Evolutionary conservation across 495 filamentous ascomycete species (phyloP).

Genomic region (Evansstolkia leycettana): DNA sequence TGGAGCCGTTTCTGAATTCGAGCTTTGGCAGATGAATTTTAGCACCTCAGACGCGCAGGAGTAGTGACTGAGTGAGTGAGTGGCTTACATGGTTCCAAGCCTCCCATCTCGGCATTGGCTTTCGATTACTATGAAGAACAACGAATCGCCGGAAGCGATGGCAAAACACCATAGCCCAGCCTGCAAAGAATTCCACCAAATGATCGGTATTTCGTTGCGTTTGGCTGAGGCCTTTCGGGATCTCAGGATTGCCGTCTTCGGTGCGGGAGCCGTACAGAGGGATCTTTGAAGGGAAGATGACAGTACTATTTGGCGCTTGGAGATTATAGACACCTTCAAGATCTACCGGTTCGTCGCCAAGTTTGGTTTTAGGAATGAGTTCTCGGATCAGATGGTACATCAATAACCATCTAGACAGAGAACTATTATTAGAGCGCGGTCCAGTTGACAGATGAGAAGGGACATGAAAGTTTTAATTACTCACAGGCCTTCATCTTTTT

Average conservation of each 20-base stretch:
- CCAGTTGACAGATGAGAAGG: not conserved
- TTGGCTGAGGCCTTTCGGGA: constrained; percentile 12
- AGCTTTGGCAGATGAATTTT: constrained; percentile 4
- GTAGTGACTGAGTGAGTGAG: not conserved
- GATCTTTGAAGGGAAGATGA: constrained; percentile 13
- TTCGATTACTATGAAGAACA: constrained; percentile 7
- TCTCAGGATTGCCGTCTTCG: constrained; percentile 6
- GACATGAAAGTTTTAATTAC: constrained; percentile 3
- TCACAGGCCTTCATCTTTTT: constrained; percentile 12
- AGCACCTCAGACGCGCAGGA: too few relatives aligned
- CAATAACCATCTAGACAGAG: constrained; percentile 9
- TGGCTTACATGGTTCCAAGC: constrained; percentile 21
- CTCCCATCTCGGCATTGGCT: constrained; percentile 15
- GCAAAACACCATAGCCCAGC: constrained; percentile 24
- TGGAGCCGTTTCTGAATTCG: constrained; percentile 6
- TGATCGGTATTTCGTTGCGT: constrained; percentile 21
- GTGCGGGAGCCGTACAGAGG: constrained; percentile 12
- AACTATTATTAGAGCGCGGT: constrained; percentile 1
- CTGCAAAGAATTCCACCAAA: constrained; percentile 31
- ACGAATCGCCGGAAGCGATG: constrained; percentile 22
- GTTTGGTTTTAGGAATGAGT: constrained; percentile 7
- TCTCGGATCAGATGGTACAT: constrained; percentile 19
- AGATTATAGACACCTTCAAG: constrained; percentile 6
- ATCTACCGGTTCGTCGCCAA: constrained; percentile 4
- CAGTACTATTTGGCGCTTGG: constrained; percentile 6